Evolutionary conservation across 176 grass and related monocot genomes (phyloP).

Genomic region (Oryza nivara): DNA sequence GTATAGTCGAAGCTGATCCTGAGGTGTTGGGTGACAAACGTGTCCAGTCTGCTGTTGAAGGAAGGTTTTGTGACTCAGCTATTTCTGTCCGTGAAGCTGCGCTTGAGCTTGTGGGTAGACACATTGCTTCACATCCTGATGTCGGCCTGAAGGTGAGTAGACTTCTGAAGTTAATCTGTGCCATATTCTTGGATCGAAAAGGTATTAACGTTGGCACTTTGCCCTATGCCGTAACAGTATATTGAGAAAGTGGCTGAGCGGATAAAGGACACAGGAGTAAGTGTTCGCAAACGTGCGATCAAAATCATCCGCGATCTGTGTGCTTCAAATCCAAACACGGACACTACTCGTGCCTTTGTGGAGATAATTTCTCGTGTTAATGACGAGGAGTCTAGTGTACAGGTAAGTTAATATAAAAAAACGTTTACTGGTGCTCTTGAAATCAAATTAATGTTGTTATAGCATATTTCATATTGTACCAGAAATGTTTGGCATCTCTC

Average conservation of each 20-base stretch:
- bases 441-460: conserved; percentile 21
- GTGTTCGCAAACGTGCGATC: conserved; percentile 95
- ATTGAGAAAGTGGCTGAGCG: conserved; percentile 97
- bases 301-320: conserved; percentile 97
- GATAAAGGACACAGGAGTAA: conserved; percentile 99
- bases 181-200: conserved; percentile 29
- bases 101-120: conserved; percentile 95
- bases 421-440: background rate
- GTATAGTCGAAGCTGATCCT: conserved; percentile 98
- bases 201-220: conserved; percentile 31
- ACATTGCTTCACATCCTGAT: conserved; percentile 99
- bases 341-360: conserved; percentile 80
- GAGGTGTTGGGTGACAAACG: conserved; percentile 94
- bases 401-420: conserved; percentile 57
- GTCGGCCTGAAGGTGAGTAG: conserved; percentile 91
- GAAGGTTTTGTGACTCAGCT: conserved; percentile 96
- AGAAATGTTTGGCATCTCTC: conserved; percentile 28
- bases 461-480: conserved; percentile 16
- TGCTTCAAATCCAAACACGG: conserved; percentile 75
- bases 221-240: conserved; percentile 65
- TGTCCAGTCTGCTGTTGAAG: conserved; percentile 97
- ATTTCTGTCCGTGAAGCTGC: conserved; percentile 99
- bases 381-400: conserved; percentile 97
- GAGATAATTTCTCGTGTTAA: conserved; percentile 99
- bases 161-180: conserved; percentile 34